Percentiles rank a stretch among this genome's conserved stretches.
Evolutionary conservation across 768 basidiomycete genomes (phyloP).

Genomic region (Psilocybe azurescens): DNA sequence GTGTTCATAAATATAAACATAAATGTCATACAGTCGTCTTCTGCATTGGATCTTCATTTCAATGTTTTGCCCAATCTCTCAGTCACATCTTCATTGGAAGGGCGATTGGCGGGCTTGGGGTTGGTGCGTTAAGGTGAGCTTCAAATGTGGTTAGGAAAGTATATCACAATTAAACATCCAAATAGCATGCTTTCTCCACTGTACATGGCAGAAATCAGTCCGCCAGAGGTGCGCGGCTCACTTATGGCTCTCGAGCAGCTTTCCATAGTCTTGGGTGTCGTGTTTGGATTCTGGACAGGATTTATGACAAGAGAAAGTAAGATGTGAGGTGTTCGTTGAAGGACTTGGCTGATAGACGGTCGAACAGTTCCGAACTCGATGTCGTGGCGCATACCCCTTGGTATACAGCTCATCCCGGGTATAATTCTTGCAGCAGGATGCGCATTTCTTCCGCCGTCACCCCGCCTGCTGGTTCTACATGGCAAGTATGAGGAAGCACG

Average conservation of each 20-base stretch:
- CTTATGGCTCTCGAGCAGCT: constrained; percentile 82
- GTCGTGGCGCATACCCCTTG: constrained; percentile 83
- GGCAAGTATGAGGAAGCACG: constrained; percentile 65
- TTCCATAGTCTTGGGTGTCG: constrained; percentile 81
- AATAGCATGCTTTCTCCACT: constrained; percentile 77
- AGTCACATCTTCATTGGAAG: constrained; percentile 69
- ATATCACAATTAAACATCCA: constrained; percentile 7
- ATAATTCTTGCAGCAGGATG: constrained; percentile 67
- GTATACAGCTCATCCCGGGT: constrained; percentile 73
- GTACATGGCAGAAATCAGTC: constrained; percentile 86
- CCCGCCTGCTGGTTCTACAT: constrained; percentile 60
- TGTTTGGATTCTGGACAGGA: constrained; percentile 84
- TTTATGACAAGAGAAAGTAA: constrained; percentile 70
- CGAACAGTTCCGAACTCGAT: constrained; percentile 58
- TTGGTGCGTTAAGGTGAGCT: constrained; percentile 72
- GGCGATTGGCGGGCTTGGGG: constrained; percentile 78
- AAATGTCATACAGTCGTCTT: constrained; percentile 56
- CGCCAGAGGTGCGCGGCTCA: constrained; percentile 80
- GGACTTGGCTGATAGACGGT: not conserved
- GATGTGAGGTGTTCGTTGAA: constrained; percentile 23
- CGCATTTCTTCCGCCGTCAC: constrained; percentile 64
- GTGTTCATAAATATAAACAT: not conserved
- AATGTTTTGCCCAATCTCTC: constrained; percentile 63
- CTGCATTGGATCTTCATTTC: constrained; percentile 73
- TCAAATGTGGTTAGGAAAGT: not conserved